Evolutionary conservation across 768 basidiomycete genomes (phyloP), one percentile per base, ranked within the genome.

Genomic region (Trametes cingulata): DNA sequence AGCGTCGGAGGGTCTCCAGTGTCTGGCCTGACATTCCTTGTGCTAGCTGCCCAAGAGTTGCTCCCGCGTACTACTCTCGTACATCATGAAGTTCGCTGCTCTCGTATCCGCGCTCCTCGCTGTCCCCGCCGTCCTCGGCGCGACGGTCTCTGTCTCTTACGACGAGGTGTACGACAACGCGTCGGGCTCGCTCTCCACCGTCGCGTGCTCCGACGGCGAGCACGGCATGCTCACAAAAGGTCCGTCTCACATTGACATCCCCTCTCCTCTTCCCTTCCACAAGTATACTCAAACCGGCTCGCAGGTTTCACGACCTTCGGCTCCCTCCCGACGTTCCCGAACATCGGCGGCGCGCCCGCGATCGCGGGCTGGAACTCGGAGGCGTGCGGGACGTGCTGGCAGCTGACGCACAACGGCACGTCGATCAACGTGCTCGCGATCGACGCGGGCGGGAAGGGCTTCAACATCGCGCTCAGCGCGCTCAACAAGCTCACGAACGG

Each of bases 331-430:
- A 72, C 71, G 42, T 88, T 85, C 76, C 85, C 87, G 1, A 67
- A 75, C 69, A 84, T 88, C 66, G 85, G 85, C 27, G 86, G 82
- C 1, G 81, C 77, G 0, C 73, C 76, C 17, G 82, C 78, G 29
- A 73, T 88, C 52, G 61, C 52, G 0, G 80, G 78, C 25, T 87
- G 74, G 72, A 77, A 83, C 67, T 86, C 84, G 1, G 60, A 69
- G 1, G 74, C 76, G 41, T 89, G 86, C 64, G 85, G 85, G 2
- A 77, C 79, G 22, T 88, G 87, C 71, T 89, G 85, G 85, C 52
- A 76, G 60, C 67, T 88, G 61, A 78, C 79, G 4, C 86, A 77
- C 69, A 75, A 75, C 12, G 74, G 75, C 24, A 61, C 22, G 57
- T 64, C 56, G 56, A 75, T 86, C 70, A 77, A 77, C 46, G 68